phyloP scores from a whole-genome alignment of 1,284 basidiomycete genomes.

The Wallemia mellicola region DNA sequence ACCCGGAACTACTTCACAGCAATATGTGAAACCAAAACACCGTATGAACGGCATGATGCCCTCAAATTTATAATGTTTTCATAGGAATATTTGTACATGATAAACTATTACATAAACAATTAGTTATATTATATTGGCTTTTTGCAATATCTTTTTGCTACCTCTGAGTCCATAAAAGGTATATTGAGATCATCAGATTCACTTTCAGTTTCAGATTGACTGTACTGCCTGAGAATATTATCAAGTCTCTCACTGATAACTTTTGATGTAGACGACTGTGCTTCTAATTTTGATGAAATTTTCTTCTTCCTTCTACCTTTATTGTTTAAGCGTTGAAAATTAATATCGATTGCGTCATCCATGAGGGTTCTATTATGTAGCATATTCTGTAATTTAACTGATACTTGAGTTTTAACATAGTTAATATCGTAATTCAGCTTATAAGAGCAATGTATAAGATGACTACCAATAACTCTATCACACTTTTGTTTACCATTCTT shows the following conservation, averaged over 20 bases:
- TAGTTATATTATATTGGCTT: background rate
- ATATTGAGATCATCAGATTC: background rate
- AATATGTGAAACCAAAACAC: background rate
- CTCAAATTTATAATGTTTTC: background rate
- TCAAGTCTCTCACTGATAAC: background rate
- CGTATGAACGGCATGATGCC: background rate
- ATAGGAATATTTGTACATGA: too few relatives aligned
- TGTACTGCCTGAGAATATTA: background rate
- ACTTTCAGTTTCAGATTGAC: background rate
- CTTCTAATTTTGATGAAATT: background rate
- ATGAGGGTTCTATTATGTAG: background rate
- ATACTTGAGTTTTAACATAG: background rate
- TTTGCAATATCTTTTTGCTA: too few relatives aligned
- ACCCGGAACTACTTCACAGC: background rate
- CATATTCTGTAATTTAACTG: background rate
- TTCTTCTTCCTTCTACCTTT: background rate
- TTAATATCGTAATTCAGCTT: background rate
- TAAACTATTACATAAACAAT: background rate
- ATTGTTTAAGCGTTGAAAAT: background rate
- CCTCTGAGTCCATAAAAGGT: background rate
- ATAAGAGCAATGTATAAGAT: background rate
- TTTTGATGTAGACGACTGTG: background rate
- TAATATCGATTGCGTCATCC: background rate
- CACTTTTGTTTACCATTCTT: background rate
- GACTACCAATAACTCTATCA: background rate